Base-by-base conservation (phyloP, 2,329 filamentous ascomycete genomes). In the Pseudogymnoascus sp. region DNA sequence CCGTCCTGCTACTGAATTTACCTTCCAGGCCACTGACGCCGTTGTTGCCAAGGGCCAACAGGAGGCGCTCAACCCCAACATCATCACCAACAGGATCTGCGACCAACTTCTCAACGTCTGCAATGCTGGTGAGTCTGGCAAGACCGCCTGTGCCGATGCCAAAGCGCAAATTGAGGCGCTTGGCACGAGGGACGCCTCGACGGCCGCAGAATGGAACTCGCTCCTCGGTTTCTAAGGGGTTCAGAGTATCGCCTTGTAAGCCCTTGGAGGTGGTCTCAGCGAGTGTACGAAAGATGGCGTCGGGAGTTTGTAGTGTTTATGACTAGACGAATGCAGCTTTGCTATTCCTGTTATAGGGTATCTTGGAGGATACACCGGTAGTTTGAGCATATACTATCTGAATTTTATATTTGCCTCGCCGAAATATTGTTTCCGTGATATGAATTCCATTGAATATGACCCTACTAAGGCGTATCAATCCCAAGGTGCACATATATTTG, bases 51-150 rank as follows among this genome's bases (percentile, higher is more conserved):
- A 83, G 69, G 82, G 81, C 59, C 86, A 89, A 73, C 74, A 84
- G 68, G 86, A 88, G 70, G 85, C 86, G 7, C 77, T 88, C 50
- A 88, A 89, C 81, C 86, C 86, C 61, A 82, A 83, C 76, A 89
- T 89, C 77, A 89, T 89, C 77, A 87, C 85, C 71, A 88, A 87
- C 79, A 81, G 85, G 64, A 84, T 89, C 72, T 86, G 83, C 73
- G 86, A 89, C 73, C 84, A 88, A 75, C 79, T 89, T 62, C 79
- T 74, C 70, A 88, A 87, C 74, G 83, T 86, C 37, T 89, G 86
- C 74, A 75, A 77, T 38, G 86, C 86, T 60, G 85, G 85, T 69
- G 77, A 75, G 25, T 84, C 82, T 3, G 86, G 85, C 60, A 77
- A 81, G 65, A 70, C 77, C 11, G 77, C 78, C 4, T 86, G 82